Conservation (phyloP, 2,329 filamentous ascomycete genomes). For the Onygenales sp. region DNA sequence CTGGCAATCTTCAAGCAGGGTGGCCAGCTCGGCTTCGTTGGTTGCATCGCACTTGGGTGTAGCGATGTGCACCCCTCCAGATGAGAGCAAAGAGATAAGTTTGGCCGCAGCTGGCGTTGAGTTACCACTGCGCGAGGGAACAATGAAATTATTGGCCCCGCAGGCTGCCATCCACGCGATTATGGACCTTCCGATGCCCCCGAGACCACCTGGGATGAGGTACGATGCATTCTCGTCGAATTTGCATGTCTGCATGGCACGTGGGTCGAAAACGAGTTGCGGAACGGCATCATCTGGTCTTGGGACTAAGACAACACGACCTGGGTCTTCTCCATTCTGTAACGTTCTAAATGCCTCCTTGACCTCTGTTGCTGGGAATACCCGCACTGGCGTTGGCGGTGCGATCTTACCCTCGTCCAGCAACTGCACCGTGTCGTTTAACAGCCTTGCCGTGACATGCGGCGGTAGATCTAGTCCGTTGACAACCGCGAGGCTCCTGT, state of each 20-base stretch:
- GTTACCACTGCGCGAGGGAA: slow-evolving; percentile 17
- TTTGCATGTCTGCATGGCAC: neutral
- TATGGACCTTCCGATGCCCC: slow-evolving; percentile 15
- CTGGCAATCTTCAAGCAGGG: slow-evolving; percentile 5
- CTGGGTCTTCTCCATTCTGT: slow-evolving; percentile 6
- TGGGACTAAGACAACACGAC: neutral
- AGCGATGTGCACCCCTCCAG: slow-evolving; percentile 7
- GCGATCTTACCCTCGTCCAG: slow-evolving; percentile 12
- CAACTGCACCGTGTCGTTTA: slow-evolving; percentile 8
- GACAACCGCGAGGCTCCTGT: slow-evolving; percentile 7
- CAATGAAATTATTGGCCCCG: slow-evolving; percentile 17
- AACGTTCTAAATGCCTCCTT: slow-evolving; percentile 13
- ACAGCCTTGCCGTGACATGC: slow-evolving; percentile 2
- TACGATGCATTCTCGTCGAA: slow-evolving; percentile 11
- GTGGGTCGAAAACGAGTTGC: neutral
- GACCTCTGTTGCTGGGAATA: slow-evolving; percentile 10
- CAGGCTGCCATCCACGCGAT: slow-evolving; percentile 12
- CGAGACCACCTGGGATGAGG: slow-evolving; percentile 12
- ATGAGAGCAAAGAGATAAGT: slow-evolving; percentile 10
- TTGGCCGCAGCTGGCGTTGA: slow-evolving; percentile 5
- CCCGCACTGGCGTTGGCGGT: slow-evolving; percentile 9
- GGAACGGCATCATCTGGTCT: neutral
- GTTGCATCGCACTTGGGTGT: slow-evolving; percentile 15
- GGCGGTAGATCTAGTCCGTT: slow-evolving; percentile 2
- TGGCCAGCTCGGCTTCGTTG: slow-evolving; percentile 4